Evolutionary conservation across 2,329 filamentous ascomycete species (phyloP).

Genomic region (Epichloe sp.): DNA sequence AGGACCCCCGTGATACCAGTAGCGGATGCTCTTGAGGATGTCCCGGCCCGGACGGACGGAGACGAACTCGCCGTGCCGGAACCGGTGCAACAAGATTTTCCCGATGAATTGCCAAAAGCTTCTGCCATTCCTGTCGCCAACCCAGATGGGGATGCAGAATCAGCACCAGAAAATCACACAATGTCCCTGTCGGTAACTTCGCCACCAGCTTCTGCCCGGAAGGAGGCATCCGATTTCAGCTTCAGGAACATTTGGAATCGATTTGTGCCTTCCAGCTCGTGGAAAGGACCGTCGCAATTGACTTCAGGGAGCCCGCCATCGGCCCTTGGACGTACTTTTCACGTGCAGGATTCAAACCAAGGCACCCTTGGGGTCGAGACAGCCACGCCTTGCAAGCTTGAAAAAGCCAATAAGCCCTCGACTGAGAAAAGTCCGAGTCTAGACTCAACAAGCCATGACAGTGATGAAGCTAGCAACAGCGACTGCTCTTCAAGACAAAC

Average conservation of each 20-base stretch:
- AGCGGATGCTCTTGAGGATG: not conserved
- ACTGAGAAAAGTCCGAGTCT: not conserved
- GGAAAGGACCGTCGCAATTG: constrained; percentile 11
- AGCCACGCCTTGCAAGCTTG: not conserved
- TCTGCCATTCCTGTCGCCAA: not conserved
- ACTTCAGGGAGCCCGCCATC: not conserved
- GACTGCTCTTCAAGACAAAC: not conserved
- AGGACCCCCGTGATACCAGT: no score
- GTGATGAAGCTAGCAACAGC: not conserved
- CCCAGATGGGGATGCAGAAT: not conserved
- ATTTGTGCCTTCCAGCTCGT: constrained; percentile 13
- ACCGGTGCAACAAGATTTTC: not conserved
- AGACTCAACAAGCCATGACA: not conserved
- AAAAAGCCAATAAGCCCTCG: not conserved
- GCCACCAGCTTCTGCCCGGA: not conserved
- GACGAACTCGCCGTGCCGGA: not conserved
- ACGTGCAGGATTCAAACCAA: not conserved
- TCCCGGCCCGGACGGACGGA: not conserved
- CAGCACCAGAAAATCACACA: not conserved
- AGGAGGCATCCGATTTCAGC: constrained; percentile 8
- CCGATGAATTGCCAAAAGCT: no score
- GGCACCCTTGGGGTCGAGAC: not conserved
- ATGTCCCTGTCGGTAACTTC: not conserved
- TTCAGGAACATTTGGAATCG: constrained; percentile 12
- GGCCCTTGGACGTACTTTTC: not conserved